phyloP scores from a whole-genome alignment of 306 rosid species.

The Ormosia semicastrata region DNA sequence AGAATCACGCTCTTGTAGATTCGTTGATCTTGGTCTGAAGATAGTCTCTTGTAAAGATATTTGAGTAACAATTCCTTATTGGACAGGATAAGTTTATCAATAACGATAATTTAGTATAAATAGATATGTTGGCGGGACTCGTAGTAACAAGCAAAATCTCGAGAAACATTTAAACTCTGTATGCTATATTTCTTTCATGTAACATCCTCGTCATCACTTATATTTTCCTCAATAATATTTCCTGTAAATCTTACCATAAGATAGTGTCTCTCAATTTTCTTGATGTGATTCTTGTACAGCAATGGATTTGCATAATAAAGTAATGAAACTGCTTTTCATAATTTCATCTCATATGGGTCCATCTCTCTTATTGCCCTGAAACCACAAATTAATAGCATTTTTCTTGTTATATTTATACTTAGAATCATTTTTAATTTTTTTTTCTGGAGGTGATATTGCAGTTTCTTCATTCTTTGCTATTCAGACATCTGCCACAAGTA shows the following conservation, averaged over 20 bases:
- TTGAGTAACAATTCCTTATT: constrained; percentile 24
- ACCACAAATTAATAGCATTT: neutral
- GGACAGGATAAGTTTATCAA: constrained; percentile 15
- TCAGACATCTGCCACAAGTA: too few species aligned
- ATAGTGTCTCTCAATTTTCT: neutral
- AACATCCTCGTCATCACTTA: neutral
- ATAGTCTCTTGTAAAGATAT: constrained; percentile 41
- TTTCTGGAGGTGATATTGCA: too few species aligned
- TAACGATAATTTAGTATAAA: constrained; percentile 7
- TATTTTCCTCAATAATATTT: constrained; percentile 9
- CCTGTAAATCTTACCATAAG: neutral
- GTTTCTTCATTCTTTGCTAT: too few species aligned
- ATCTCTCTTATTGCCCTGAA: neutral
- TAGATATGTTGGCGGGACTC: neutral
- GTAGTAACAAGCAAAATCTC: neutral
- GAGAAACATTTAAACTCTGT: neutral
- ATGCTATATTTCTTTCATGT: neutral
- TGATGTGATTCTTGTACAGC: neutral
- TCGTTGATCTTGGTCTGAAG: constrained; percentile 24
- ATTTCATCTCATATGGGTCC: neutral
- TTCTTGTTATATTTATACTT: neutral
- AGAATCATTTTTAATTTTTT: too few species aligned
- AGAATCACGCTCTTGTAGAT: constrained; percentile 33
- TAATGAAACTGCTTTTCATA: neutral
- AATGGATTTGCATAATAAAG: neutral